phyloP scores from a whole-genome alignment of 768 basidiomycete species.

The Kwoniella pini region DNA sequence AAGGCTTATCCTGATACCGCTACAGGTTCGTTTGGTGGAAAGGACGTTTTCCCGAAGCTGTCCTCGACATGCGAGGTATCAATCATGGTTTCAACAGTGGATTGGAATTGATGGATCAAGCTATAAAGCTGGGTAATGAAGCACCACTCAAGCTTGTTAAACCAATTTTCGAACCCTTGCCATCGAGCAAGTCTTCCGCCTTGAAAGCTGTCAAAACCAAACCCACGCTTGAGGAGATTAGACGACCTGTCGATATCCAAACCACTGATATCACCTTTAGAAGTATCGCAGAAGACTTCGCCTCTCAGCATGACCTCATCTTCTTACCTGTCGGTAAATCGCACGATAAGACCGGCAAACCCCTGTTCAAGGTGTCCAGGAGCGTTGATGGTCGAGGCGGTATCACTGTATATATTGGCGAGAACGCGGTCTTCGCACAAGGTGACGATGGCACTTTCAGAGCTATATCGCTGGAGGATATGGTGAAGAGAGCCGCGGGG shows the following conservation, averaged over 20 bases:
- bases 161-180: constrained; percentile 61
- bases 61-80: constrained; percentile 69
- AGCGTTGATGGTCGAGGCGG: constrained; percentile 82
- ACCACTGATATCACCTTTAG: constrained; percentile 80
- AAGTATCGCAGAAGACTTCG: constrained; percentile 86
- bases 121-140: constrained; percentile 78
- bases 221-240: not conserved
- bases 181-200: constrained; percentile 45
- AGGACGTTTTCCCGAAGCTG: constrained; percentile 66
- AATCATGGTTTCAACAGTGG: constrained; percentile 81
- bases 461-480: constrained; percentile 82
- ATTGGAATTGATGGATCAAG: constrained; percentile 89
- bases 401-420: constrained; percentile 80
- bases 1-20: not conserved
- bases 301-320: constrained; percentile 78
- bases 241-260: constrained; percentile 33
- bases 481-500: constrained; percentile 62
- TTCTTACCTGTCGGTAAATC: constrained; percentile 84
- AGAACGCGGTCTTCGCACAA: constrained; percentile 90
- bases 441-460: constrained; percentile 60
- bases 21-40: constrained; percentile 73
- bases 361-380: constrained; percentile 77
- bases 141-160: constrained; percentile 62
- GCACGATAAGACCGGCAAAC: constrained; percentile 83
- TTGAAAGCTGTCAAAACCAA: constrained; percentile 48